Evolutionary conservation across 2,329 filamentous ascomycete species (phyloP).

Genomic region (Neofusicoccum parvum): DNA sequence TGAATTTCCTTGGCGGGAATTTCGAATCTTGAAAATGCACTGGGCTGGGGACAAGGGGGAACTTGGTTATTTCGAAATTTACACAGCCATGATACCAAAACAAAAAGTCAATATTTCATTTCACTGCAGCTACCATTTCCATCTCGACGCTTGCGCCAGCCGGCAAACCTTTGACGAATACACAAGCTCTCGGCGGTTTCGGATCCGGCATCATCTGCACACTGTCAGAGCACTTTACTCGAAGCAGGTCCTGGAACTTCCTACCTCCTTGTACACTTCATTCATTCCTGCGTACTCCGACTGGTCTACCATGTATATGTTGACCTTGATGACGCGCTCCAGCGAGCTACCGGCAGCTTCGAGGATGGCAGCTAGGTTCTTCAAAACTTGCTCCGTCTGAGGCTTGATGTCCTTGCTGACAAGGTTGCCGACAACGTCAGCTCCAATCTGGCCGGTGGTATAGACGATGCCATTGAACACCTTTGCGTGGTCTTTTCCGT

Average conservation of each 20-base stretch:
- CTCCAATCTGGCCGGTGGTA: slow-evolving; percentile 11
- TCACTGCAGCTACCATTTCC: slow-evolving; percentile 19
- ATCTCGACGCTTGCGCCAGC: slow-evolving; percentile 21
- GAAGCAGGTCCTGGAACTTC: neutral
- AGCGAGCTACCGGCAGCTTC: slow-evolving; percentile 32
- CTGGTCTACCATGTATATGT: slow-evolving; percentile 35
- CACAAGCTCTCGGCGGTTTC: slow-evolving; percentile 20
- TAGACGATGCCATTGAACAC: neutral
- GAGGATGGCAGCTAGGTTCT: slow-evolving; percentile 34
- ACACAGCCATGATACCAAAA: slow-evolving; percentile 5
- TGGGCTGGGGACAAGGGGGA: neutral
- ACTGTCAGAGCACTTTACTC: neutral
- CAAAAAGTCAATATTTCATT: neutral
- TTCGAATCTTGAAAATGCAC: neutral
- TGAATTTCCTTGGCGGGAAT: slow-evolving; percentile 5
- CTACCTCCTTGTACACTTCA: slow-evolving; percentile 32
- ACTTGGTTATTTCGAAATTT: neutral
- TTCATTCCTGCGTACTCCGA: slow-evolving; percentile 36
- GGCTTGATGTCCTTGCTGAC: slow-evolving; percentile 9
- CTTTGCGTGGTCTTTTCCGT: slow-evolving; percentile 6
- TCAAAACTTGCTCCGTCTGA: slow-evolving; percentile 27
- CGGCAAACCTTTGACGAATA: slow-evolving; percentile 19
- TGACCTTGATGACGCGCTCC: slow-evolving; percentile 34
- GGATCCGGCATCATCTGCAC: slow-evolving; percentile 21
- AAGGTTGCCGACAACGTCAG: slow-evolving; percentile 3